Base-by-base conservation (phyloP, 805 yeast species). In the Saccharomyces kudriavzevii region DNA sequence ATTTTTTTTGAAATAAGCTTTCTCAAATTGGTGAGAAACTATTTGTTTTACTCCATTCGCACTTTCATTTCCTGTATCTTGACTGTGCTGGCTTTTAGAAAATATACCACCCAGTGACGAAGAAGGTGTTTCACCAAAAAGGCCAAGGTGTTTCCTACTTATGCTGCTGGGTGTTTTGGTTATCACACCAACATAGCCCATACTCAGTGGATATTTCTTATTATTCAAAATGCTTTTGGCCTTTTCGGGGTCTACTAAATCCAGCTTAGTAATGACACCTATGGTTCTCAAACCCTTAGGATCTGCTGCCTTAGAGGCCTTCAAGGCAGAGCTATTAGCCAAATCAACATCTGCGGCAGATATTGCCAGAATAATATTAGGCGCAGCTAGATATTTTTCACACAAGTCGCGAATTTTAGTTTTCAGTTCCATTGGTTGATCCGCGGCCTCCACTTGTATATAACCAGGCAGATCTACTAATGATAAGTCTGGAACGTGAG, bases 131-230 rank as follows among this genome's bases (percentile, higher is more conserved):
- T 55, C 54, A n/a, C 62, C 58, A 45, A 62, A 62, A 31, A 60
- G 55, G 10, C 58, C 56, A 3, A 58, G 27, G 48, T 55, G 56
- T 25, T 53, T 58, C 10, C 56, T 47, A 6, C 17, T 35, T 20
- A 35, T 17, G 27, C 54, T 48, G 14, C 64, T 73, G 5, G 94
- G 96, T 0, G 87, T 79, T 59, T 82, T 87, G 1, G 97, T 88
- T 20, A 95, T 85, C n/a, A 95, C 98, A 54, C 99, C 99, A 22
- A 94, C 98, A 67, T 94, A 94, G 0, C 99, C 99, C 96, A 94
- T 88, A 62, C 80, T 83, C 56, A 94, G 74, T 0, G 99, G 98
- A 64, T 95, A 95, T 63, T 84, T 87, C 58, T 78, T 82, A 70
- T 92, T 92, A 28, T 79, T 77, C 56, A 94, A 73, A 22, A 88